Conservation (phyloP, 1,284 basidiomycete genomes). For the Puccinia horiana region DNA sequence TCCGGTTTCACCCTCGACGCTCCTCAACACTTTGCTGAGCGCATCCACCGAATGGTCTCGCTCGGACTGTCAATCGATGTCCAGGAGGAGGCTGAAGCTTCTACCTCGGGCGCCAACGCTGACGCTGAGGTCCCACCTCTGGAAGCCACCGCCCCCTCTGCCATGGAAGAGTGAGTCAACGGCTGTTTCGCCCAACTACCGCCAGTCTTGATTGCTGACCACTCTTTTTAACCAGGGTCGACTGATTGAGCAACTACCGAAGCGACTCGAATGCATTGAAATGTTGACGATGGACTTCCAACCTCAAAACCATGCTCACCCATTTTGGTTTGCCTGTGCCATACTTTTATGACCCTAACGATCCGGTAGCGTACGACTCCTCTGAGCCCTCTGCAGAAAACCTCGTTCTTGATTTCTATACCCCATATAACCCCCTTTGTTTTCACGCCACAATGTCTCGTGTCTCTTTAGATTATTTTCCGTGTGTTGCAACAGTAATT, state of each 20-base stretch:
- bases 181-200: not conserved
- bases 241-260: not conserved
- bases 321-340: too few species aligned
- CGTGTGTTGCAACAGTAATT: too few species aligned
- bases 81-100: conserved; percentile 50
- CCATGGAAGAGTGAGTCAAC: conserved; percentile 46
- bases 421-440: too few species aligned
- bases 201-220: not conserved
- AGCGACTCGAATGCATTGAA: too few species aligned
- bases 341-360: too few species aligned
- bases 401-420: too few species aligned
- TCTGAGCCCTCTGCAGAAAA: not conserved
- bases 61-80: conserved; percentile 65
- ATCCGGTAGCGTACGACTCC: not conserved
- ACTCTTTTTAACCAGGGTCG: conserved; percentile 10
- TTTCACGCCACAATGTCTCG: too few species aligned
- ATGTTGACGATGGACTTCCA: too few species aligned
- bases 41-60: conserved; percentile 96
- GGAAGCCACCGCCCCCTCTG: conserved; percentile 34
- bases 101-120: conserved; percentile 18
- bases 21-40: conserved; percentile 89
- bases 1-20: conserved; percentile 84
- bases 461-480: too few species aligned
- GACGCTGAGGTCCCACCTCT: conserved; percentile 10
- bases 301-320: too few species aligned